Conservation (phyloP, 768 basidiomycete species). For the Lactifluus subvellereus region DNA sequence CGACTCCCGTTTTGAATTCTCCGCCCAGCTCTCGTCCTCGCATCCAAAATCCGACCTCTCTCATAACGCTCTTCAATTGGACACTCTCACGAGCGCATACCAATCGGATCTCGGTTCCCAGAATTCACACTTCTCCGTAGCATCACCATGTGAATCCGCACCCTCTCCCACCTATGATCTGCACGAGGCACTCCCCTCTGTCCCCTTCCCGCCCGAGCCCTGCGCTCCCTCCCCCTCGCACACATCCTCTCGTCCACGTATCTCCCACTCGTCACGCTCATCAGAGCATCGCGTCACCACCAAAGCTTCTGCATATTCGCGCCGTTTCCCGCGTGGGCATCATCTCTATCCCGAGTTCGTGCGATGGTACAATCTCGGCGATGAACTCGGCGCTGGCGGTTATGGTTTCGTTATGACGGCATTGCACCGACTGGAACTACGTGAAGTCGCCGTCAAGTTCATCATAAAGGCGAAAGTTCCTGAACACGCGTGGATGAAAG, state of each 20-base stretch:
- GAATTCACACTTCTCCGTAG: constrained; percentile 7
- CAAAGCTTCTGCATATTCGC: constrained; percentile 36
- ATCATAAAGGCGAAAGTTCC: constrained; percentile 73
- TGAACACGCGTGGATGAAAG: constrained; percentile 56
- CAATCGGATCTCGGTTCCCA: constrained; percentile 12
- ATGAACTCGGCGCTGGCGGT: constrained; percentile 84
- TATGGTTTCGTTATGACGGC: constrained; percentile 96
- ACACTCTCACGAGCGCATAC: constrained; percentile 2
- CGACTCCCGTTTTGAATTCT: constrained; percentile 1
- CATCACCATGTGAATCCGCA: constrained; percentile 2
- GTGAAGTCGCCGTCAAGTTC: constrained; percentile 92
- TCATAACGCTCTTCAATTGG: constrained; percentile 23
- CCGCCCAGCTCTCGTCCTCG: not conserved
- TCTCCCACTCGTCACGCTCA: constrained; percentile 6
- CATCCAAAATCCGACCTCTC: constrained; percentile 4
- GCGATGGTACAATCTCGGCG: constrained; percentile 53
- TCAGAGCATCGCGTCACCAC: constrained; percentile 16
- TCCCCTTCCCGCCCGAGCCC: constrained; percentile 7
- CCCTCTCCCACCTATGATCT: not conserved
- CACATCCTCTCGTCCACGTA: constrained; percentile 9
- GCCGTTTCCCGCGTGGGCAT: constrained; percentile 57
- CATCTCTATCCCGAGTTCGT: constrained; percentile 55
- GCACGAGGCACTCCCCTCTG: constrained; percentile 13
- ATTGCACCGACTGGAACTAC: constrained; percentile 46
- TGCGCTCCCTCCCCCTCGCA: not conserved